Percentiles rank a stretch among this genome's conserved stretches.
phyloP scores from a whole-genome alignment of 1,284 basidiomycete species.

The Gomphus bonarii region DNA sequence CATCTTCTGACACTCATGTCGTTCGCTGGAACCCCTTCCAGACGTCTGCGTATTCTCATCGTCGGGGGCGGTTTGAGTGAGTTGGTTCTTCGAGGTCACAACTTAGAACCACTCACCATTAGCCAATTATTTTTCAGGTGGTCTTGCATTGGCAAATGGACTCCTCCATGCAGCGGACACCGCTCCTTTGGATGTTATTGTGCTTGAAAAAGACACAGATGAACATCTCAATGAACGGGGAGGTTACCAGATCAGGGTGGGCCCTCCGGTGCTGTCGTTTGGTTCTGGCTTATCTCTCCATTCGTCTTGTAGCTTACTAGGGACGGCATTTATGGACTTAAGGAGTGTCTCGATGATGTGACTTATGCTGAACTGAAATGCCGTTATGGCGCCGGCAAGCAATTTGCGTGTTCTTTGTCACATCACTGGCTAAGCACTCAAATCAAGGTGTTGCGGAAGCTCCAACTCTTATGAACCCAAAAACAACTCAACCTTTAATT shows the following conservation, averaged over 20 bases:
- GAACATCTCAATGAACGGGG: conserved; percentile 8
- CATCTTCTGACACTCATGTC: not conserved
- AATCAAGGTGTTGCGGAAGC: conserved; percentile 6
- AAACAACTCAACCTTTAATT: conserved; percentile 4
- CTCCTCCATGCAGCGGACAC: conserved; percentile 2
- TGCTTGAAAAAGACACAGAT: conserved; percentile 7
- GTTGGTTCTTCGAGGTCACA: not conserved
- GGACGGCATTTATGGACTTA: conserved; percentile 7
- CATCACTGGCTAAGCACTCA: not conserved
- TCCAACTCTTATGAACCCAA: conserved; percentile 9
- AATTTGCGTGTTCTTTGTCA: not conserved
- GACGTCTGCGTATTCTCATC: conserved; percentile 7
- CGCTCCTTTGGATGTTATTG: conserved; percentile 5
- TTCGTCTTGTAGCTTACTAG: not conserved
- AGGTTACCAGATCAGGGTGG: conserved; percentile 10
- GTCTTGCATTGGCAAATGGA: conserved; percentile 9
- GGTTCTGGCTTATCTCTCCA: not conserved
- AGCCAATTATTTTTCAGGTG: not conserved
- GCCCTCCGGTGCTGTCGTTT: not conserved
- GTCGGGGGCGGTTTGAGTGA: conserved; percentile 10
- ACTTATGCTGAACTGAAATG: conserved; percentile 8
- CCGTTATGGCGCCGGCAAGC: conserved; percentile 10
- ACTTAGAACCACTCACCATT: not conserved
- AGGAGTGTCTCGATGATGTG: conserved; percentile 6
- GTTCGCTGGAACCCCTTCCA: not conserved